These are phyloP conservation scores for Babesia caballi DNA, from an alignment of 169 alveolate species.

Conservation along the genomic window DNA sequence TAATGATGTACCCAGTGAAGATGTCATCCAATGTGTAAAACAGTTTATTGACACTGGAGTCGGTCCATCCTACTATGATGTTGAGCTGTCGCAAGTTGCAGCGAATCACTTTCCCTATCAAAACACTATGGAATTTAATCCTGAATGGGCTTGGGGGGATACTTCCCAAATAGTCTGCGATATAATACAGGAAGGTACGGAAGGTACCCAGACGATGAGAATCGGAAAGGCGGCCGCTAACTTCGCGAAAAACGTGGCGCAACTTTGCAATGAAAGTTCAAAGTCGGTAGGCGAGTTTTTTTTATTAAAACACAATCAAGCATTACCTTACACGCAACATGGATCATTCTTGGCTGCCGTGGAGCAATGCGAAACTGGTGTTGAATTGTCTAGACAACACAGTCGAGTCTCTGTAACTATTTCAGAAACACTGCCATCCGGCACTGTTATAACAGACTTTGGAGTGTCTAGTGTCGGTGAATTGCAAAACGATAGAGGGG, in stretches of 20 bases:
- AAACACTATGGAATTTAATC: not conserved
- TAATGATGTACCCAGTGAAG: not conserved
- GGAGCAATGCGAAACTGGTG: too few species aligned
- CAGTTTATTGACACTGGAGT: not conserved
- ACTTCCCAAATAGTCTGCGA: slow-evolving; percentile 9
- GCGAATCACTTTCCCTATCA: slow-evolving; percentile 12
- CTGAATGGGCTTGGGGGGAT: not conserved
- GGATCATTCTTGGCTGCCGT: not conserved
- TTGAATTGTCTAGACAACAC: too few species aligned
- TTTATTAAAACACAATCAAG: not conserved
- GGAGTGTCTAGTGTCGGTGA: slow-evolving; percentile 55
- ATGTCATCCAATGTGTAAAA: not conserved
- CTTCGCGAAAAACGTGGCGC: not conserved
- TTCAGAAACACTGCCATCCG: too few species aligned
- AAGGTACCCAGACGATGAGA: not conserved
- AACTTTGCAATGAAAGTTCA: not conserved
- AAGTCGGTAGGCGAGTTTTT: not conserved
- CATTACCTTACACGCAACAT: not conserved
- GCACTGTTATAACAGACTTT: slow-evolving; percentile 52
- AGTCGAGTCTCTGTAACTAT: too few species aligned
- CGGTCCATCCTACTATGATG: not conserved
- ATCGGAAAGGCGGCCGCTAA: slow-evolving; percentile 4
- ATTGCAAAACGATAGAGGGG: not conserved
- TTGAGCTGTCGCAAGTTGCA: not conserved
- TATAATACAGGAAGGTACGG: not conserved